A percentile compares a stretch with the other conserved stretches of the same genome.
Conservation (phyloP, 495 filamentous ascomycete genomes). For the Lasiosphaeria hispida region DNA sequence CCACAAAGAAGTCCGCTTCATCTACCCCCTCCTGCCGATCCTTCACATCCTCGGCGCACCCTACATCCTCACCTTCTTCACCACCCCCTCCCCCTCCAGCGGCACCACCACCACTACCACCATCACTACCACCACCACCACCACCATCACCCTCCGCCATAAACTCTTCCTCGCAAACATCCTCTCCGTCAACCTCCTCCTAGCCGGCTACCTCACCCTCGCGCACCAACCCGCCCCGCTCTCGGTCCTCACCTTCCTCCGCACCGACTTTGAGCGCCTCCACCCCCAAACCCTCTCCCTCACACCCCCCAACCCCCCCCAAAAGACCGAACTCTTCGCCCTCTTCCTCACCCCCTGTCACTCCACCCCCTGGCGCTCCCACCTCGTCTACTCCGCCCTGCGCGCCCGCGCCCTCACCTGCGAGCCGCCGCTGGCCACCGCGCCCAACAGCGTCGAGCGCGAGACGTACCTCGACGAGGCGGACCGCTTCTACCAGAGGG, state of each 20-base stretch:
- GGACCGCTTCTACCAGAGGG: slow-evolving; percentile 71
- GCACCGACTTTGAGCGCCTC: slow-evolving; percentile 61
- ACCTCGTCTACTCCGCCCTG: slow-evolving; percentile 71
- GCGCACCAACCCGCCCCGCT: slow-evolving; percentile 78
- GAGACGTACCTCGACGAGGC: slow-evolving; percentile 79
- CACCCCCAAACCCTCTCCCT: slow-evolving; percentile 37
- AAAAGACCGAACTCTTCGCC: slow-evolving; percentile 56
- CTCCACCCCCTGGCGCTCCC: slow-evolving; percentile 93
- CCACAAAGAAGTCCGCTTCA: slow-evolving; percentile 97
- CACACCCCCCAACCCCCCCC: not conserved
- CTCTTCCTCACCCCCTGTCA: slow-evolving; percentile 98
- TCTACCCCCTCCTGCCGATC: slow-evolving; percentile 86
- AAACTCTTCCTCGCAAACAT: slow-evolving; percentile 57
- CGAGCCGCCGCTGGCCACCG: slow-evolving; percentile 76
- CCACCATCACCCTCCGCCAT: slow-evolving; percentile 37
- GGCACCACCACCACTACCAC: slow-evolving; percentile 12
- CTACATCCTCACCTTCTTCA: slow-evolving; percentile 65
- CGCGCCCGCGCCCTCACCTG: slow-evolving; percentile 86
- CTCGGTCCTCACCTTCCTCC: slow-evolving; percentile 69
- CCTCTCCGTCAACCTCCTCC: slow-evolving; percentile 62
- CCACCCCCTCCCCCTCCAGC: slow-evolving; percentile 27
- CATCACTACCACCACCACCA: slow-evolving; percentile 16
- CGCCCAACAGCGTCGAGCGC: slow-evolving; percentile 49
- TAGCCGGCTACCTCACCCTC: slow-evolving; percentile 71
- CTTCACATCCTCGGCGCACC: slow-evolving; percentile 77